Percentiles rank a stretch among this genome's conserved stretches.
phyloP scores from a whole-genome alignment of 2,329 filamentous ascomycete genomes.

The Cercospora berteroae region DNA sequence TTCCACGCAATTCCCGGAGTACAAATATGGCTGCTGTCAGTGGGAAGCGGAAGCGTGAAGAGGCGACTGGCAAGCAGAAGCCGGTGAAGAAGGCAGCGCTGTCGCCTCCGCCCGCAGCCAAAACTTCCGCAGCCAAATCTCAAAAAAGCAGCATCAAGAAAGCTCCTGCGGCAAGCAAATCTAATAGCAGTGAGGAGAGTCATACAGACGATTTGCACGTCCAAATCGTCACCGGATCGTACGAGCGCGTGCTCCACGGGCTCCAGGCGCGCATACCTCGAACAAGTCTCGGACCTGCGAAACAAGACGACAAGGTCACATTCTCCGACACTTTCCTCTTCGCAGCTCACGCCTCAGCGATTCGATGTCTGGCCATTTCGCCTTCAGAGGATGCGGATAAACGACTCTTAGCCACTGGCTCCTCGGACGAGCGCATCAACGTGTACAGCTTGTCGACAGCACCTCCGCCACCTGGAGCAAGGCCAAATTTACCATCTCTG shows the following conservation, averaged over 20 bases:
- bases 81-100: slow-evolving; percentile 12
- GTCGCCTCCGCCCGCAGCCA: background rate
- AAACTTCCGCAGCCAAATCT: slow-evolving; percentile 7
- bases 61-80: slow-evolving; percentile 13
- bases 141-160: slow-evolving; percentile 6
- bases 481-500: slow-evolving; percentile 57
- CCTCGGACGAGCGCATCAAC: slow-evolving; percentile 92
- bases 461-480: slow-evolving; percentile 56
- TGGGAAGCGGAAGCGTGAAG: slow-evolving; percentile 13
- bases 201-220: slow-evolving; percentile 55
- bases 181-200: background rate
- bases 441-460: slow-evolving; percentile 76
- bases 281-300: background rate
- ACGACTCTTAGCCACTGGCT: slow-evolving; percentile 83
- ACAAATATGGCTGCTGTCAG: slow-evolving; percentile 1
- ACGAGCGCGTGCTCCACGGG: slow-evolving; percentile 89
- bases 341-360: slow-evolving; percentile 85
- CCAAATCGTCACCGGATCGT: slow-evolving; percentile 89
- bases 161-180: background rate
- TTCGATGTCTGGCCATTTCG: slow-evolving; percentile 85
- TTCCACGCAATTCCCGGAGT: background rate
- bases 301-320: slow-evolving; percentile 45
- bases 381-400: slow-evolving; percentile 65
- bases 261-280: slow-evolving; percentile 69
- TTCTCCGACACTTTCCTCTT: slow-evolving; percentile 96